These are phyloP conservation scores for Physcia stellaris DNA, from an alignment of 495 filamentous ascomycete species.

Conservation along the genomic window DNA sequence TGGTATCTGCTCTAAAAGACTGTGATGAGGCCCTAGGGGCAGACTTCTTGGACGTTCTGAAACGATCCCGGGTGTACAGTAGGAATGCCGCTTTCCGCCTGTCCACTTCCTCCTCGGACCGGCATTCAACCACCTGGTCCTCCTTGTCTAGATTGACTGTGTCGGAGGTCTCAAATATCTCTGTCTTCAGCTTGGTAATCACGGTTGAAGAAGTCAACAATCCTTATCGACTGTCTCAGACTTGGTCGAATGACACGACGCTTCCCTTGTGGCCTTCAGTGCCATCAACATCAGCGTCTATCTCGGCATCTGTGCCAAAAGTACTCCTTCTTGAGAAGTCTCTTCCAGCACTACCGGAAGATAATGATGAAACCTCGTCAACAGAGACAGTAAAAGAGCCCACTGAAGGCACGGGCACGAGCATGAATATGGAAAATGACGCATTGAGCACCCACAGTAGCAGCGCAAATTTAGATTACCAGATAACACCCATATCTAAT, in stretches of 20 bases:
- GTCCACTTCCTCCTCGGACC: neutral
- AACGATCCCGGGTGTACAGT: neutral
- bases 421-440: too few species aligned
- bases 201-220: neutral
- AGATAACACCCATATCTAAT: neutral
- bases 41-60: neutral
- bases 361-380: neutral
- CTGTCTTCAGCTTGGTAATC: neutral
- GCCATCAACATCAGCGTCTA: neutral
- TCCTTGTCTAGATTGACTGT: neutral
- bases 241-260: neutral
- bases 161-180: neutral
- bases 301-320: neutral
- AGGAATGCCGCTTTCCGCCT: neutral
- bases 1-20: neutral
- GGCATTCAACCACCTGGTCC: neutral
- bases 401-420: neutral
- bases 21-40: neutral
- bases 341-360: neutral
- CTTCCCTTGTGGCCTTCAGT: neutral
- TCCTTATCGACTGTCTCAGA: constrained; percentile 1
- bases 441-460: too few species aligned
- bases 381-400: neutral
- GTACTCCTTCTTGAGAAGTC: too few species aligned
- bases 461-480: too few species aligned